A percentile compares a stretch with the other conserved stretches of the same genome.
These are phyloP conservation scores for Raffaelea deltoideospora DNA, from an alignment of 2,329 filamentous ascomycete species.

Conservation along the genomic window DNA sequence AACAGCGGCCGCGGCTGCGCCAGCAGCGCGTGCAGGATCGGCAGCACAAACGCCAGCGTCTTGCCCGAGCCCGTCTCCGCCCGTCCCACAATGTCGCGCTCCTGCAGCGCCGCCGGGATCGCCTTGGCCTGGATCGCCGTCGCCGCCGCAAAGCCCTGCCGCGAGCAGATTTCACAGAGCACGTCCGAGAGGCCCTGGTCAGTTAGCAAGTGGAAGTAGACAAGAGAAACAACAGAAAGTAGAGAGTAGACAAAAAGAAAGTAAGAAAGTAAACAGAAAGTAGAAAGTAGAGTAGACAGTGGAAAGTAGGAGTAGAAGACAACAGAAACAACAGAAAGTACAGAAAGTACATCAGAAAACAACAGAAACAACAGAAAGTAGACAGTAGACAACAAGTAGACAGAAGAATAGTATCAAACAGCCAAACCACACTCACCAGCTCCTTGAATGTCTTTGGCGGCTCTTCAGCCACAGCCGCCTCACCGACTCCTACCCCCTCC, in stretches of 20 bases:
- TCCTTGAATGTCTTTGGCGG: constrained; percentile 3
- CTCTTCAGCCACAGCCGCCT: not conserved
- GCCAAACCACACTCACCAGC: constrained; percentile 2
- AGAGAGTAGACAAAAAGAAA: not conserved
- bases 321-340: not conserved
- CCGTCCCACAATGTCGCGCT: constrained; percentile 79
- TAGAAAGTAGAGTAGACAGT: not conserved
- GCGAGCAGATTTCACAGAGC: constrained; percentile 75
- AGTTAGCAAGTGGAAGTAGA: not conserved
- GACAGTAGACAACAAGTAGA: too few species aligned
- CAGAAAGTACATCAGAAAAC: too few species aligned
- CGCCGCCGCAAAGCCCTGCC: constrained; percentile 68
- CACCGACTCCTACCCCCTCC: not conserved
- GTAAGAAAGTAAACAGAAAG: not conserved
- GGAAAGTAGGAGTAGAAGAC: not conserved
- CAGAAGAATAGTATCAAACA: too few species aligned
- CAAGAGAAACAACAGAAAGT: not conserved
- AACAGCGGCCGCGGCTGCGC: constrained; percentile 77
- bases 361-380: not conserved
- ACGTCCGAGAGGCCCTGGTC: constrained; percentile 64
- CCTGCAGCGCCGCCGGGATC: constrained; percentile 65
- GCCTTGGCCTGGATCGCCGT: constrained; percentile 81
- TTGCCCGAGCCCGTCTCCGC: constrained; percentile 95
- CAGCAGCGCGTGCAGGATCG: constrained; percentile 81
- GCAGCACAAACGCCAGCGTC: constrained; percentile 86